Evolutionary conservation across 495 filamentous ascomycete genomes (phyloP).

Genomic region (Staphylotrichum longicolle): DNA sequence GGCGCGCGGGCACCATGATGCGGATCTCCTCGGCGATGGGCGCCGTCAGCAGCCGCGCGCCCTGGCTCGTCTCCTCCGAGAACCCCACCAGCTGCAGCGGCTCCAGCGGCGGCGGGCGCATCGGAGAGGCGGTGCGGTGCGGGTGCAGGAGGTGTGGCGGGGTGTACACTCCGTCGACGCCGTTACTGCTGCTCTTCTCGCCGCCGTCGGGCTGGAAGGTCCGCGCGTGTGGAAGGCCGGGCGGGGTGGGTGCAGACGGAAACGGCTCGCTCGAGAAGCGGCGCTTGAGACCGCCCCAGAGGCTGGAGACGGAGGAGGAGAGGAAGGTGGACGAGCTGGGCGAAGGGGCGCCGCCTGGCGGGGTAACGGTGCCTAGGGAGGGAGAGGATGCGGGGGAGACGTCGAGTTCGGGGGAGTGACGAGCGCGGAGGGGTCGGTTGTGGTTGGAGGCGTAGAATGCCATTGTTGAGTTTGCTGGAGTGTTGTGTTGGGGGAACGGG

Average conservation of each 20-base stretch:
- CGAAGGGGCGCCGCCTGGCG: constrained; percentile 22
- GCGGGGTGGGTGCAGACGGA: constrained; percentile 12
- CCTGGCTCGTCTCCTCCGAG: constrained; percentile 36
- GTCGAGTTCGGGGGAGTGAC: constrained; percentile 27
- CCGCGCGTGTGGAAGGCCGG: constrained; percentile 24
- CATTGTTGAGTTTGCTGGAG: constrained; percentile 17
- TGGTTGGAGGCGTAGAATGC: constrained; percentile 25
- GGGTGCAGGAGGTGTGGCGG: constrained; percentile 30
- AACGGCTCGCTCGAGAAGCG: constrained; percentile 36
- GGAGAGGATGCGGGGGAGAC: constrained; percentile 31
- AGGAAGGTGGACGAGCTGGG: constrained; percentile 28
- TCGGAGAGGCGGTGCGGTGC: constrained; percentile 37
- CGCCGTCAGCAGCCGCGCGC: constrained; percentile 57
- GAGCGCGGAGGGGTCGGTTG: constrained; percentile 21
- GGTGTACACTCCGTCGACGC: constrained; percentile 42
- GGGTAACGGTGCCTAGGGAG: constrained; percentile 31
- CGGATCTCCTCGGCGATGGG: constrained; percentile 91
- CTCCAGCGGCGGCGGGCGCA: constrained; percentile 45
- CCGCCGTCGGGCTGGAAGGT: constrained; percentile 27
- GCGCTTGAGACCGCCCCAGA: constrained; percentile 39
- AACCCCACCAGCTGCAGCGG: constrained; percentile 45
- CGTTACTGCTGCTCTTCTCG: constrained; percentile 25
- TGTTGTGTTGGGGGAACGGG: not conserved
- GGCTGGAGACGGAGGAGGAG: constrained; percentile 30
- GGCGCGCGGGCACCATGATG: constrained; percentile 76